Evolutionary conservation across 345 rosid genomes (phyloP).

Genomic region (Lepidium africanum): DNA sequence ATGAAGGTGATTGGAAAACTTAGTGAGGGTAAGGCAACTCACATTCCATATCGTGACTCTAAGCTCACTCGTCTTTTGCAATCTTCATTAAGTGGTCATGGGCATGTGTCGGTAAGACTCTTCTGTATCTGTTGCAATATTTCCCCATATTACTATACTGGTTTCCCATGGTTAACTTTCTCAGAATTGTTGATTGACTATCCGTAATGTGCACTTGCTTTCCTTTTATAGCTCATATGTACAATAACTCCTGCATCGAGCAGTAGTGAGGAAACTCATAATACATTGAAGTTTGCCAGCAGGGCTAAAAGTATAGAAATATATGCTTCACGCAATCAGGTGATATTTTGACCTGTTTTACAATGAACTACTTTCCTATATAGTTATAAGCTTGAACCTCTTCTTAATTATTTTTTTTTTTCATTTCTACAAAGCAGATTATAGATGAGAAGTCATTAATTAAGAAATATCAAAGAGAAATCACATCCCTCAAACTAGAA

Average conservation of each 20-base stretch:
- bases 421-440: slow-evolving; percentile 47
- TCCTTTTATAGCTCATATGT: slow-evolving; percentile 75
- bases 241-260: slow-evolving; percentile 99
- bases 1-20: slow-evolving; percentile 94
- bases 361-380: background rate
- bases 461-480: slow-evolving; percentile 96
- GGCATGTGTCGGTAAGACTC: slow-evolving; percentile 93
- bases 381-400: slow-evolving; percentile 1
- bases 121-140: background rate
- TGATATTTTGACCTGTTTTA: slow-evolving; percentile 23
- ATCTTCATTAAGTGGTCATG: slow-evolving; percentile 94
- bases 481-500: slow-evolving; percentile 79
- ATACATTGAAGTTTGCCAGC: slow-evolving; percentile 97
- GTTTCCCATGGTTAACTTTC: background rate
- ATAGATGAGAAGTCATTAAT: slow-evolving; percentile 97
- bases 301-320: slow-evolving; percentile 97
- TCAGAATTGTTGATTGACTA: background rate
- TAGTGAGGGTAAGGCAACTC: slow-evolving; percentile 98
- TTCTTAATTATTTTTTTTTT: slow-evolving; percentile 19
- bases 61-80: slow-evolving; percentile 99
- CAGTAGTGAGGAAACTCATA: slow-evolving; percentile 95
- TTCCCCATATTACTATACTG: background rate
- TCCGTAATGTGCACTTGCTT: background rate
- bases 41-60: slow-evolving; percentile 98
- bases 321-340: slow-evolving; percentile 96